These are phyloP conservation scores for Solanum chaucha DNA, from an alignment of 257 asterid species.

Conservation along the genomic window DNA sequence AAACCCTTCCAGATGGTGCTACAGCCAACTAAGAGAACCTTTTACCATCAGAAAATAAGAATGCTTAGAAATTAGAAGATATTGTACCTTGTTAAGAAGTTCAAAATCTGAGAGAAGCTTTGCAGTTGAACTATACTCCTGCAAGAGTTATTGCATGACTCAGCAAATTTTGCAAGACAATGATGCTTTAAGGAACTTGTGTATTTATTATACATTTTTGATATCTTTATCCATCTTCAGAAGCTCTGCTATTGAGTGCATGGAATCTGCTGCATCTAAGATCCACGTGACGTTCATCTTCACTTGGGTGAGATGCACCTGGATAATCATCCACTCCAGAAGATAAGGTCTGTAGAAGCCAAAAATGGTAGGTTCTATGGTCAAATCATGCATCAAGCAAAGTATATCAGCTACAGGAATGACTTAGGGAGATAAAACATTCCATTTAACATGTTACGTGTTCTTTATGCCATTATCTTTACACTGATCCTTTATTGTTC, in stretches of 20 bases:
- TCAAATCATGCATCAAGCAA: neutral
- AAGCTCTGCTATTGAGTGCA: conserved; percentile 76
- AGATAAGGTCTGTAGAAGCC: conserved; percentile 56
- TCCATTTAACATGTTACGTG: neutral
- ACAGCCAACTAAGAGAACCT: neutral
- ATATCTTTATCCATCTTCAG: conserved; percentile 42
- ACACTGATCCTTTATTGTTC: neutral
- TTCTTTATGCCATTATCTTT: neutral
- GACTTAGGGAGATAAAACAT: neutral
- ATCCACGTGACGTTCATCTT: conserved; percentile 92
- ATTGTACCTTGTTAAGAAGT: conserved; percentile 64
- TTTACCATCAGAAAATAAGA: neutral
- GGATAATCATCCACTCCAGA: conserved; percentile 99
- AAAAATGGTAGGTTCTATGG: neutral
- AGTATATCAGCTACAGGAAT: neutral
- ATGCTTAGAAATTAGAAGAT: neutral
- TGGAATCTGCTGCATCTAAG: conserved; percentile 97
- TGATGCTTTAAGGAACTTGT: neutral
- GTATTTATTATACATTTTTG: neutral
- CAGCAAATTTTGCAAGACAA: neutral
- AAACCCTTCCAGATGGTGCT: neutral
- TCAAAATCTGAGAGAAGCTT: conserved; percentile 81
- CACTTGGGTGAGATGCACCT: conserved; percentile 95
- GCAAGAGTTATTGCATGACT: conserved; percentile 26
- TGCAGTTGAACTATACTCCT: conserved; percentile 67